Evolutionary conservation across 73 alveolate genomes (phyloP).

Genomic region (Blepharisma japonicum): DNA sequence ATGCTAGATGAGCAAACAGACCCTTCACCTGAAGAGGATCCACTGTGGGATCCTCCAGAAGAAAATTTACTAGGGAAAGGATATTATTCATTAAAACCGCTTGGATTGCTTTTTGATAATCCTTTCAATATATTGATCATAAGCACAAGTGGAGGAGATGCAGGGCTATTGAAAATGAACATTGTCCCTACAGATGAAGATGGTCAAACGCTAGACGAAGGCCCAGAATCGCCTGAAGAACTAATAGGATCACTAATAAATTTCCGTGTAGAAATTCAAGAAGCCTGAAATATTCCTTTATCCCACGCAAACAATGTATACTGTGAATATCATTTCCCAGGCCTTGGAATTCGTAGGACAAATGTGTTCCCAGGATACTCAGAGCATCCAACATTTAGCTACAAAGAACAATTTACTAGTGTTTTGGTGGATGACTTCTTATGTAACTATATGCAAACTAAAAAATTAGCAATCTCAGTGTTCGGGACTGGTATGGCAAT

Average conservation of each 20-base stretch:
- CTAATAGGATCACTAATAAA: not conserved
- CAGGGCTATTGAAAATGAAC: conserved; percentile 44
- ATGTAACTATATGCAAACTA: not conserved
- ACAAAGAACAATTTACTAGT: not conserved
- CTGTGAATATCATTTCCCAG: conserved; percentile 19
- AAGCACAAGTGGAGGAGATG: conserved; percentile 27
- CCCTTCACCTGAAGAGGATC: conserved; percentile 73
- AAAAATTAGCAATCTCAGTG: not conserved
- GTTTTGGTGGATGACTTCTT: not conserved
- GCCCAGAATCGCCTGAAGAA: conserved; percentile 55
- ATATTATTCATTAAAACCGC: not conserved
- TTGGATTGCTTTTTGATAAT: not conserved
- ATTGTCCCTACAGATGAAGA: conserved; percentile 55
- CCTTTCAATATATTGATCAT: not conserved
- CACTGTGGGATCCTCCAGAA: conserved; percentile 85
- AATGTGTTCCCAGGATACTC: not conserved
- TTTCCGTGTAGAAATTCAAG: not conserved
- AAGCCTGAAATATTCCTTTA: conserved; percentile 19
- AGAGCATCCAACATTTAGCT: not conserved
- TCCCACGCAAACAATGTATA: not conserved
- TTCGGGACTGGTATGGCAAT: not conserved
- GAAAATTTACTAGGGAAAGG: conserved; percentile 2
- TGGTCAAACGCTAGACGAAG: conserved; percentile 38
- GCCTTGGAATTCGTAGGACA: conserved; percentile 15
- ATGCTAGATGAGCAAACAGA: conserved; percentile 30